Percentiles rank a stretch among this genome's conserved stretches.
Conservation (phyloP, 1,284 basidiomycete species). For the Pholiota adiposa region DNA sequence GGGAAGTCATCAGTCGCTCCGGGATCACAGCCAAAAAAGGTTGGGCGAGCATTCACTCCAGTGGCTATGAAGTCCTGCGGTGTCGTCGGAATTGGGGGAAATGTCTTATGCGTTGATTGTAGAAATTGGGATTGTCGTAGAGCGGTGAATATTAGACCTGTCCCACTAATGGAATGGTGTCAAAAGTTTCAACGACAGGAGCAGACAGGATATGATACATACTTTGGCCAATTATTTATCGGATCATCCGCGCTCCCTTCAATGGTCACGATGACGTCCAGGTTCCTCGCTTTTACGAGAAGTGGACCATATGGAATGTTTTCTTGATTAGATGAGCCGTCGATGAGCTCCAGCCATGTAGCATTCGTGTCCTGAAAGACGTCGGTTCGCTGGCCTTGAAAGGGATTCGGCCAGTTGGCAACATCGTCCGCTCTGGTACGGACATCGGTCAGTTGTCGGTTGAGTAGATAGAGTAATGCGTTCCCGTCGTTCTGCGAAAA, state of each 20-base stretch:
- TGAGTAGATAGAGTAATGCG: slow-evolving; percentile 49
- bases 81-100: slow-evolving; percentile 64
- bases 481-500: slow-evolving; percentile 42
- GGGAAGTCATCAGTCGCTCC: slow-evolving; percentile 55
- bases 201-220: slow-evolving; percentile 25
- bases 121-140: slow-evolving; percentile 50
- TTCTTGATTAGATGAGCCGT: slow-evolving; percentile 63
- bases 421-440: slow-evolving; percentile 61
- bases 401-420: slow-evolving; percentile 72
- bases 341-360: slow-evolving; percentile 60
- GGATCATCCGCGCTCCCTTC: slow-evolving; percentile 68
- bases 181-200: not conserved
- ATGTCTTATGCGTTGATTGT: slow-evolving; percentile 57
- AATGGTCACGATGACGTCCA: slow-evolving; percentile 75
- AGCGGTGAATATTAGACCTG: slow-evolving; percentile 44
- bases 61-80: slow-evolving; percentile 59
- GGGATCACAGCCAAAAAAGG: slow-evolving; percentile 79
- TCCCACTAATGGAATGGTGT: slow-evolving; percentile 45
- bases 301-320: slow-evolving; percentile 70
- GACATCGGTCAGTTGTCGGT: slow-evolving; percentile 49
- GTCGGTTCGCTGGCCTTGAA: slow-evolving; percentile 48
- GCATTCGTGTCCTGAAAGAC: slow-evolving; percentile 53
- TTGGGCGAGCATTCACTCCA: slow-evolving; percentile 71
- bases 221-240: slow-evolving; percentile 72
- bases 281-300: slow-evolving; percentile 60